Evolutionary conservation across 176 grass and related monocot species (phyloP).

Genomic region (Alloteropsis semialata): DNA sequence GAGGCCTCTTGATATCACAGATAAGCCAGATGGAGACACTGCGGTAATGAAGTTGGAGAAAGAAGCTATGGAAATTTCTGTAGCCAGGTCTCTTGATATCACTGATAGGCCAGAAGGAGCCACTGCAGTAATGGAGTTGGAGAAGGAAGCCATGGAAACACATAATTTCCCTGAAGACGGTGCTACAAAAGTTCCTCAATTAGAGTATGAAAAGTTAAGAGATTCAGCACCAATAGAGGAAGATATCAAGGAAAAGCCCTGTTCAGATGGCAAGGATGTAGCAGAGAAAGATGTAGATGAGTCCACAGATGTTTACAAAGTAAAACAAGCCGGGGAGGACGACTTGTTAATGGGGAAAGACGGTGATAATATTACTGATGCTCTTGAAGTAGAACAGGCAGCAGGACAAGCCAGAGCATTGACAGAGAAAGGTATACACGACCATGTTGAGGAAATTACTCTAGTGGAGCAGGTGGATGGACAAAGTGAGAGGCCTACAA

Average conservation of each 20-base stretch:
- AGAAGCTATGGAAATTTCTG: neutral
- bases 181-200: slow-evolving; percentile 15
- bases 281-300: slow-evolving; percentile 12
- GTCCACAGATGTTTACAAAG: neutral
- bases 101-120: slow-evolving; percentile 7
- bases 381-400: slow-evolving; percentile 24
- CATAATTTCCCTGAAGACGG: neutral
- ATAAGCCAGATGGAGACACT: slow-evolving; percentile 4
- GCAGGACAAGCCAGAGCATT: neutral
- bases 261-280: neutral
- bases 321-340: neutral
- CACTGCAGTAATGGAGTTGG: neutral
- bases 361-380: slow-evolving; percentile 17
- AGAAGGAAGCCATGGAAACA: slow-evolving; percentile 13
- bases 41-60: neutral
- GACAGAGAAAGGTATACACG: neutral
- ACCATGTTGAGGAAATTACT: slow-evolving; percentile 21
- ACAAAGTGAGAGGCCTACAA: neutral
- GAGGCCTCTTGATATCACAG: neutral
- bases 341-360: neutral
- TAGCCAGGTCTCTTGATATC: neutral
- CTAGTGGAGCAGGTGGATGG: neutral
- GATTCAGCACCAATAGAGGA: neutral
- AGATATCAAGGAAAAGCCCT: slow-evolving; percentile 16
- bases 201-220: slow-evolving; percentile 3